Base-by-base conservation (phyloP, 108 stramenopile genomes). In the Mayamaea pseudoterrestris region DNA sequence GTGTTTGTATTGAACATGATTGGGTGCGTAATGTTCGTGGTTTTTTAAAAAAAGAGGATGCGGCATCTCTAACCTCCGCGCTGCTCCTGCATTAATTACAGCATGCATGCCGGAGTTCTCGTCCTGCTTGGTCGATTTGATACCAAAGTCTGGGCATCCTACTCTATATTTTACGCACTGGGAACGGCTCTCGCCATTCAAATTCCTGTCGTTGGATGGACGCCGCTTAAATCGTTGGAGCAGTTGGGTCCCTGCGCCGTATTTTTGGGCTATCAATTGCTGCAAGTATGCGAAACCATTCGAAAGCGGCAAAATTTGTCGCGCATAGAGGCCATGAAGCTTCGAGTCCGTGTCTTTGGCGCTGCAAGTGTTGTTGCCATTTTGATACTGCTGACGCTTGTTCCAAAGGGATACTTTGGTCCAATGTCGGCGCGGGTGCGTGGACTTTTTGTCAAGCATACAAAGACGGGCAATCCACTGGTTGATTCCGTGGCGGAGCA, bases 1-100 rank as follows among this genome's bases (percentile, higher is more conserved):
- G 92, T 96, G 43, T 99, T 99, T 73, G 95, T 99, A 22, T 58
- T 97, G 57, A 99, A 99, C 70, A 71, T 97, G 41, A 71, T 99
- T 35, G 94, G 92, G n/a, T n/a, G n/a, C n/a, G n/a, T n/a, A n/a
- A n/a, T n/a, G n/a, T n/a, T n/a, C n/a, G n/a, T 18, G n/a, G n/a
- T n/a, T n/a, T n/a, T n/a, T n/a, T n/a, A n/a, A n/a, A n/a, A n/a
- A n/a, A n/a, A n/a, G n/a, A n/a, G n/a, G n/a, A n/a, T n/a, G n/a
- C n/a, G n/a, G n/a, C n/a, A n/a, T n/a, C n/a, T n/a, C n/a, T n/a
- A n/a, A n/a, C n/a, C n/a, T n/a, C n/a, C n/a, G n/a, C n/a, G n/a
- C n/a, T n/a, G n/a, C n/a, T n/a, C n/a, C n/a, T n/a, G n/a, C n/a
- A n/a, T n/a, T n/a, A n/a, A n/a, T n/a, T n/a, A n/a, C n/a, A n/a